Base-by-base conservation (phyloP, 1,284 basidiomycete genomes). In the Wallemia hederae region DNA sequence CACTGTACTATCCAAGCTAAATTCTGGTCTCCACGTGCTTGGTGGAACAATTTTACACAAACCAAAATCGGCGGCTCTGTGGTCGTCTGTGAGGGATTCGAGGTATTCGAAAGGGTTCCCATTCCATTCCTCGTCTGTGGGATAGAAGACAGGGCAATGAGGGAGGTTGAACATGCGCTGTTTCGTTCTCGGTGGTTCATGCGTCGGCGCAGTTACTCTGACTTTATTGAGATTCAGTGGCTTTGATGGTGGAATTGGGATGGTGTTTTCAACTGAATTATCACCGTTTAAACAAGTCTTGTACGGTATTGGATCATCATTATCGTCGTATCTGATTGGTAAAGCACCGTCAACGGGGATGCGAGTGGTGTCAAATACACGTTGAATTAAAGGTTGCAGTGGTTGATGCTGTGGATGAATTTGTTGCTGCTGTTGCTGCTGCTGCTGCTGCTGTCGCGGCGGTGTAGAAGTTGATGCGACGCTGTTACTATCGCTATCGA, bases 21-120 rank as follows among this genome's bases (percentile, higher is more conserved):
- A 98, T 17, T 91, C 88, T 80, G 96, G 92, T 66, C 83, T 79
- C 94, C 94, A 98, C 33, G 80, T 86, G 62, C 78, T 75, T 1
- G 94, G 94, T 62, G 94, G 94, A 24, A 97, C 78, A 63, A 99
- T 81, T 74, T 99, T 99, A 74, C 86, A 90, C 66, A 99, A 91
- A 28, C 94, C 94, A 69, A 80, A 89, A 58, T 78, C 73, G 66
- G 76, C 79, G 0, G 84, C 90, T 49, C 71, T 68, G 25, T 68
- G 67, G 33, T 78, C 74, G 59, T 81, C 77, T 7, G 84, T 79
- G 66, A 94, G 85, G 61, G 80, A 82, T 66, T 80, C 80, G 70
- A 99, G 87, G 74, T 96, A 99, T 60, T 79, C 78, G 81, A 97
- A 84, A n/a, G 92, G 90, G 73, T 97, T 88, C 3, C 14, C 5